Base-by-base conservation (phyloP, 306 rosid genomes). In the Cicer cuneatum region DNA sequence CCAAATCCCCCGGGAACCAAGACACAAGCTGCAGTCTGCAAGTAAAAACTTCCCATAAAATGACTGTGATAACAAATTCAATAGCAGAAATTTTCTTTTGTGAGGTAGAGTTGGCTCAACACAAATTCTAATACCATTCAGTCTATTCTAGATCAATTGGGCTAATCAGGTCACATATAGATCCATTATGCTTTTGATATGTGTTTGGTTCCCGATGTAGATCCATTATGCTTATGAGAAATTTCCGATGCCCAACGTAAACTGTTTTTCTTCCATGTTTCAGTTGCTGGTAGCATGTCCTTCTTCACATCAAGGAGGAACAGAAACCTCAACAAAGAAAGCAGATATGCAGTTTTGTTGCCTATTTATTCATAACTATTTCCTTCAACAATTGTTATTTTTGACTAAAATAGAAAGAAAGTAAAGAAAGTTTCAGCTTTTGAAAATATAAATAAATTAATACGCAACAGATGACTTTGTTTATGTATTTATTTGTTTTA, bases 1-100 rank as follows among this genome's bases (percentile, higher is more conserved):
- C 99, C 99, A 88, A 94, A 94, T 71, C 99, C 99, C 76, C 99
- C 99, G 15, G 99, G 99, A 86, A 94, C 96, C 89, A 94, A 80
- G 72, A 94, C 92, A 59, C 99, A 94, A 38, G 91, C 89, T 42
- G 99, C 99, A 61, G 83, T 83, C 99, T 94, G 90, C 78, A 80
- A 68, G 80, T 64, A 51, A 18, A 66, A 80, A 58, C 65, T 35
- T 79, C 61, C 52, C 66, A 71, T 41, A 69, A 65, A 69, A 56
- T 43, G 33, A 65, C 43, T 7, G 29, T 62, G 74, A 72, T 71
- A 59, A 62, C 46, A 49, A 35, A 76, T 70, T 68, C 18, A 42
- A 73, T 76, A 59, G 49, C 76, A 71, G 62, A 35, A n/a, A 59
- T 71, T 78, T 64, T 76, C 63, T 57, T 10, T 24, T 10, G 39